Percentiles rank a stretch among this genome's conserved stretches.
phyloP scores from a whole-genome alignment of 75 land plant genomes.

The Cupressus sempervirens region DNA sequence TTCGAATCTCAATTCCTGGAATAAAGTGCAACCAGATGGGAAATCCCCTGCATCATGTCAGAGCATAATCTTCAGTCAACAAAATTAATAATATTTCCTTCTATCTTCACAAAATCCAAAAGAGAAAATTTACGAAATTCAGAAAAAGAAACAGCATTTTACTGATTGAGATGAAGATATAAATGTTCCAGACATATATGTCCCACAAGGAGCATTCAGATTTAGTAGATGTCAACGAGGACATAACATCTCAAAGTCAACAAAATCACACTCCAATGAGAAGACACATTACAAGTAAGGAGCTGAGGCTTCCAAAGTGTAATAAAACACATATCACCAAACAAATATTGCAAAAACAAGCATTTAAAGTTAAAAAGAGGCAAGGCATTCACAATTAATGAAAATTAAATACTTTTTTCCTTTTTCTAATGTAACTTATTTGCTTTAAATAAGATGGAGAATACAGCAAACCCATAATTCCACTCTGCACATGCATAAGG shows the following conservation, averaged over 20 bases:
- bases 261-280: background rate
- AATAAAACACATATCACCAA: background rate
- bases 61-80: background rate
- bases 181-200: background rate
- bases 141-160: background rate
- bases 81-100: background rate
- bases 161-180: background rate
- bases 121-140: background rate
- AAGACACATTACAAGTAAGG: background rate
- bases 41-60: slow-evolving; percentile 22
- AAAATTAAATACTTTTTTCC: background rate
- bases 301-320: background rate
- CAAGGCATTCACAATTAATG: background rate
- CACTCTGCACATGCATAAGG: slow-evolving; percentile 83
- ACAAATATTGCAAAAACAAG: background rate
- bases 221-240: background rate
- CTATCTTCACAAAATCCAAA: background rate
- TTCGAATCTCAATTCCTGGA: slow-evolving; percentile 26
- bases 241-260: background rate
- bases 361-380: background rate
- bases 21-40: slow-evolving; percentile 25
- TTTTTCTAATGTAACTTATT: background rate
- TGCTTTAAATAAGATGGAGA: background rate
- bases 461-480: slow-evolving; percentile 53
- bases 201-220: background rate